phyloP scores from a whole-genome alignment of 129 eudicot genomes.

The Sambucus nigra region DNA sequence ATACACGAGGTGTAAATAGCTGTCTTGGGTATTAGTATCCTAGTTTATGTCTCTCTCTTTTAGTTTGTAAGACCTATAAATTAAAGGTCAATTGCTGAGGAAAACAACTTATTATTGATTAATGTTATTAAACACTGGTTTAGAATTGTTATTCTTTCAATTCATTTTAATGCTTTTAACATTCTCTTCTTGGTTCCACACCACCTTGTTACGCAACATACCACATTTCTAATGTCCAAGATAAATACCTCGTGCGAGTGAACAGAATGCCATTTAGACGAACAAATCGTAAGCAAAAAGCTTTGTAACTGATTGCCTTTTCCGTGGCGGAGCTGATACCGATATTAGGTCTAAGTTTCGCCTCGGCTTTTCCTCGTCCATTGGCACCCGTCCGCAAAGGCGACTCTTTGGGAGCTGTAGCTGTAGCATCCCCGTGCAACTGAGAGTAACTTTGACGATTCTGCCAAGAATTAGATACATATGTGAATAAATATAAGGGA shows the following conservation, averaged over 20 bases:
- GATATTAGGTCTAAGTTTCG: constrained; percentile 10
- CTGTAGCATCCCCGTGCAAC: constrained; percentile 29
- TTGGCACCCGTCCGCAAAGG: constrained; percentile 14
- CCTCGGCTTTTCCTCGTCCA: constrained; percentile 24
- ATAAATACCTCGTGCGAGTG: constrained; percentile 54
- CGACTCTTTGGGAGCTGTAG: constrained; percentile 21
- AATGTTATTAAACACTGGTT: too few relatives aligned
- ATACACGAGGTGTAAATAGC: too few relatives aligned
- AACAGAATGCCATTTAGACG: constrained; percentile 57
- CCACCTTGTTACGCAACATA: too few relatives aligned
- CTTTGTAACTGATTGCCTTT: constrained; percentile 27
- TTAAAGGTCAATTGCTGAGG: too few relatives aligned
- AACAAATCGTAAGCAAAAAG: constrained; percentile 41
- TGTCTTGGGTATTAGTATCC: too few relatives aligned
- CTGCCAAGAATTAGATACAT: constrained; percentile 22
- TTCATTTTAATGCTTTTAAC: too few relatives aligned
- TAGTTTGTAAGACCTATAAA: too few relatives aligned
- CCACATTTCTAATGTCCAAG: not conserved
- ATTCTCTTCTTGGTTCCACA: too few relatives aligned
- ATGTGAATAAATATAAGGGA: not conserved
- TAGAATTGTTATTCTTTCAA: too few relatives aligned
- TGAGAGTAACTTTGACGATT: constrained; percentile 47
- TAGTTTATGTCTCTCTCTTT: too few relatives aligned
- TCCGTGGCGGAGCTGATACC: constrained; percentile 15
- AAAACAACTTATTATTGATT: too few relatives aligned